These are phyloP conservation scores for Cladobotryum mycophilum DNA, from an alignment of 2,329 filamentous ascomycete genomes.

Conservation along the genomic window DNA sequence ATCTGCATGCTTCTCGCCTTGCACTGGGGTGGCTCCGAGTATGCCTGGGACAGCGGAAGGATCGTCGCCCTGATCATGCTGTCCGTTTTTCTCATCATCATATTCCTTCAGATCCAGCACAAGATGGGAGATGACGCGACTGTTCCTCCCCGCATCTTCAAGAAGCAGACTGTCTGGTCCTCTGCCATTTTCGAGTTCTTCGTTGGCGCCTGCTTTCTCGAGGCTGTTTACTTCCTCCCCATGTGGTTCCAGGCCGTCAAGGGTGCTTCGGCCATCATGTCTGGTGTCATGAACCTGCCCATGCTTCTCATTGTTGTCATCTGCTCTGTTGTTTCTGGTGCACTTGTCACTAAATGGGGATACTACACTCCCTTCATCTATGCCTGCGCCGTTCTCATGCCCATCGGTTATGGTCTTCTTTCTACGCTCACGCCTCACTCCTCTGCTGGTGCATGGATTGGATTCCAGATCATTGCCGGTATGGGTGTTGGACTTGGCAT, in stretches of 20 bases:
- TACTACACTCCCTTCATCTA: conserved; percentile 35
- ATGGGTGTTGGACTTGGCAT: conserved; percentile 36
- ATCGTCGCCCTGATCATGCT: conserved; percentile 33
- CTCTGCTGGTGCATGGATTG: conserved; percentile 15
- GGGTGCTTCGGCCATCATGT: conserved; percentile 25
- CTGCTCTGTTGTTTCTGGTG: conserved; percentile 16
- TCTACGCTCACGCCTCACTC: conserved; percentile 26
- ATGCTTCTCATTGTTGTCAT: conserved; percentile 21
- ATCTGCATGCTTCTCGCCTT: conserved; percentile 41
- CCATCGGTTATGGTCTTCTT: conserved; percentile 35
- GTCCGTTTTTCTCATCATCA: conserved; percentile 21
- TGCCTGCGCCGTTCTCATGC: conserved; percentile 21
- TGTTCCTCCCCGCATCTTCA: conserved; percentile 28
- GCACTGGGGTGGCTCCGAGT: conserved; percentile 35
- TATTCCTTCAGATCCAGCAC: conserved; percentile 28
- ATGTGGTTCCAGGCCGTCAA: conserved; percentile 33
- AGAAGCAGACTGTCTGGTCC: conserved; percentile 25
- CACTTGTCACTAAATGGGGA: conserved; percentile 22
- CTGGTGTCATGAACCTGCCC: conserved; percentile 35
- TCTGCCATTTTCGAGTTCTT: conserved; percentile 30
- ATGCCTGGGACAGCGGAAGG: conserved; percentile 30
- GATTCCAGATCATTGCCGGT: conserved; percentile 34
- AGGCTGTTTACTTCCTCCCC: conserved; percentile 34
- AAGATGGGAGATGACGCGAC: conserved; percentile 33
- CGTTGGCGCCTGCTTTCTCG: conserved; percentile 30